These are phyloP conservation scores for Coemansia sp. DNA, from an alignment of 192 early-diverging fungal genomes.

Conservation along the genomic window DNA sequence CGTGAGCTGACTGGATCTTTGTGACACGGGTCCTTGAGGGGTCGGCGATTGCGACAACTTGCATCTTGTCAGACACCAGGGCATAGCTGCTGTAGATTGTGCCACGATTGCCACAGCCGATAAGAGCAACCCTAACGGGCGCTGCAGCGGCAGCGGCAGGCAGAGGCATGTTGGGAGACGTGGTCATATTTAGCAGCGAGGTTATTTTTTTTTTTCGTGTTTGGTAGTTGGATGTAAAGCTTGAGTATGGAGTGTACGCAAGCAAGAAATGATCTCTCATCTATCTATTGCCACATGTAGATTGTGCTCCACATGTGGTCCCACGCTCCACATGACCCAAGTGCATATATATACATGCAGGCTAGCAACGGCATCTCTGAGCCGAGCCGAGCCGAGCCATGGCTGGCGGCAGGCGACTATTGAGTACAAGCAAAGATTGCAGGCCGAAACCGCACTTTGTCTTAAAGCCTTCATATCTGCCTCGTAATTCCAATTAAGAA, in stretches of 20 bases:
- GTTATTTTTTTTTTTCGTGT: too few relatives aligned
- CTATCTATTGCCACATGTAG: too few relatives aligned
- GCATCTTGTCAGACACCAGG: conserved; percentile 16
- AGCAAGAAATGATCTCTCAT: too few relatives aligned
- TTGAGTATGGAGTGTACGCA: too few relatives aligned
- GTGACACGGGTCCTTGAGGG: conserved; percentile 31
- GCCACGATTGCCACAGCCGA: conserved; percentile 17
- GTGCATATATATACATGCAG: neutral
- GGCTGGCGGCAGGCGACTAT: too few relatives aligned
- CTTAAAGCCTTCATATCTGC: neutral
- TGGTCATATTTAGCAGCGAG: neutral
- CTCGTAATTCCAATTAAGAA: neutral
- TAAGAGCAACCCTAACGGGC: conserved; percentile 21
- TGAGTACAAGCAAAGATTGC: too few relatives aligned
- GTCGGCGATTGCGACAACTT: conserved; percentile 61
- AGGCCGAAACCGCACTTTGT: too few relatives aligned
- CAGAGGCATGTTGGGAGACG: neutral
- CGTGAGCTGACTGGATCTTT: conserved; percentile 6
- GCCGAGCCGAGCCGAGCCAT: neutral
- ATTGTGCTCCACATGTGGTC: too few relatives aligned
- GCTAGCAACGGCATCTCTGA: neutral
- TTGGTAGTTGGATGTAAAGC: too few relatives aligned
- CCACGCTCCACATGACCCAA: neutral
- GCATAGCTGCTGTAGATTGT: conserved; percentile 21
- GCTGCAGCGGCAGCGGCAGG: neutral